phyloP scores from a whole-genome alignment of 2,329 filamentous ascomycete species.

The Penicillium fuscoglaucum region DNA sequence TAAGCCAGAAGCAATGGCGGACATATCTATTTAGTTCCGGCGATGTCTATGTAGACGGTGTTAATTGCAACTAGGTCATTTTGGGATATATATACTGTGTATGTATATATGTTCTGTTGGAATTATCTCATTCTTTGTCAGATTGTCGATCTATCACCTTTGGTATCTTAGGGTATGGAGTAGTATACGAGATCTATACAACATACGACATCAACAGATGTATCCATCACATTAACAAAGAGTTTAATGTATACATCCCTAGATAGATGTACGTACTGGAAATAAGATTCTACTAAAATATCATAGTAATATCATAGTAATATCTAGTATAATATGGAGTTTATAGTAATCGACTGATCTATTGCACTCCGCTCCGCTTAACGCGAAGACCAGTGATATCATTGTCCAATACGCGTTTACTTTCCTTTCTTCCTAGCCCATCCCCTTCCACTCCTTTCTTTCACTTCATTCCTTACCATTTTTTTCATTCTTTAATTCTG shows the following conservation, averaged over 20 bases:
- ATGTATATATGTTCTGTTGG: too few species aligned
- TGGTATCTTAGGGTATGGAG: neutral
- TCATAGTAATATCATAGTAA: neutral
- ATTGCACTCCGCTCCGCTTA: neutral
- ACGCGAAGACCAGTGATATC: constrained; percentile 23
- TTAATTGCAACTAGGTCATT: neutral
- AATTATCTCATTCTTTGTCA: neutral
- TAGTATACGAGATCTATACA: neutral
- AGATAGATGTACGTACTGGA: too few species aligned
- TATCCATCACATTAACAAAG: neutral
- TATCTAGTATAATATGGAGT: too few species aligned
- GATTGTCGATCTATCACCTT: constrained; percentile 1
- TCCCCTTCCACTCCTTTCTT: constrained; percentile 5
- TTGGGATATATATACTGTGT: too few species aligned
- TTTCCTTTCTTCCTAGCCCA: constrained; percentile 9
- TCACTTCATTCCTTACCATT: constrained; percentile 2
- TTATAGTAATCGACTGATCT: neutral
- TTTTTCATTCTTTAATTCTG: constrained; percentile 9
- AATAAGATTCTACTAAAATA: neutral
- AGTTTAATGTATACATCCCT: neutral
- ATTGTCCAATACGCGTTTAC: constrained; percentile 25
- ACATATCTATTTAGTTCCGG: neutral
- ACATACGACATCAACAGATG: neutral
- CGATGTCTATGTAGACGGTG: too few species aligned
- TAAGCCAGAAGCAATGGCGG: neutral